Evolutionary conservation across 148 eudicot genomes (phyloP).

Genomic region (Nyssa sinensis): DNA sequence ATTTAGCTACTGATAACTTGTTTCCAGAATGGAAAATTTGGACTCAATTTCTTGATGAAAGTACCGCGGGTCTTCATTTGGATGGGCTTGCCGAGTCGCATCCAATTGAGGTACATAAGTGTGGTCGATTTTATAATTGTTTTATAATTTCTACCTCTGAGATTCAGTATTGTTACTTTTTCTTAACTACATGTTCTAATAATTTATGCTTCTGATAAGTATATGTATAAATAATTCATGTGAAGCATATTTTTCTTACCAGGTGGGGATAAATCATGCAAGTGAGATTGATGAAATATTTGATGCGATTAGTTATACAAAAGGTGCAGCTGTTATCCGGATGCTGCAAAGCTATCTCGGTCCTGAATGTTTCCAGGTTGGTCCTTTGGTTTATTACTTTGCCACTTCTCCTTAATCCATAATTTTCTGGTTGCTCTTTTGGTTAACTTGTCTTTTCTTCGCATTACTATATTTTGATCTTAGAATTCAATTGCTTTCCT

Average conservation of each 20-base stretch:
- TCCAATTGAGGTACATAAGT: slow-evolving; percentile 73
- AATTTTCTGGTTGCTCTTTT: not conserved
- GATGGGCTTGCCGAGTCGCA: slow-evolving; percentile 95
- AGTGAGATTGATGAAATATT: slow-evolving; percentile 89
- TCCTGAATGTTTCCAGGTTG: slow-evolving; percentile 83
- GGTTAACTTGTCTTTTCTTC: not conserved
- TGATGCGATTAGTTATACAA: slow-evolving; percentile 92
- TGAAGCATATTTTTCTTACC: slow-evolving; percentile 13
- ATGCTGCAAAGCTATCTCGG: slow-evolving; percentile 97
- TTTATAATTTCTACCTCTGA: slow-evolving; percentile 1
- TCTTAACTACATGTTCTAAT: no score
- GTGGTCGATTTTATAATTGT: not conserved
- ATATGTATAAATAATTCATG: slow-evolving; percentile 1
- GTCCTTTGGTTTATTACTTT: slow-evolving; percentile 1
- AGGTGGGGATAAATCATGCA: slow-evolving; percentile 95
- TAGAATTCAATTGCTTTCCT: not conserved
- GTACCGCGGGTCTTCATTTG: slow-evolving; percentile 80
- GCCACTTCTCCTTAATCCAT: not conserved
- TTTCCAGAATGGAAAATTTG: slow-evolving; percentile 96
- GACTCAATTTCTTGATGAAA: slow-evolving; percentile 94
- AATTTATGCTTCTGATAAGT: slow-evolving; percentile 6
- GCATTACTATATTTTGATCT: not conserved
- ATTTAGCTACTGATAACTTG: slow-evolving; percentile 78
- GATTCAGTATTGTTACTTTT: not conserved
- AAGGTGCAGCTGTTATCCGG: slow-evolving; percentile 91